Percentiles rank a stretch among this genome's conserved stretches.
Evolutionary conservation across 495 filamentous ascomycete genomes (phyloP).

Genomic region (Margaritispora aquatica): DNA sequence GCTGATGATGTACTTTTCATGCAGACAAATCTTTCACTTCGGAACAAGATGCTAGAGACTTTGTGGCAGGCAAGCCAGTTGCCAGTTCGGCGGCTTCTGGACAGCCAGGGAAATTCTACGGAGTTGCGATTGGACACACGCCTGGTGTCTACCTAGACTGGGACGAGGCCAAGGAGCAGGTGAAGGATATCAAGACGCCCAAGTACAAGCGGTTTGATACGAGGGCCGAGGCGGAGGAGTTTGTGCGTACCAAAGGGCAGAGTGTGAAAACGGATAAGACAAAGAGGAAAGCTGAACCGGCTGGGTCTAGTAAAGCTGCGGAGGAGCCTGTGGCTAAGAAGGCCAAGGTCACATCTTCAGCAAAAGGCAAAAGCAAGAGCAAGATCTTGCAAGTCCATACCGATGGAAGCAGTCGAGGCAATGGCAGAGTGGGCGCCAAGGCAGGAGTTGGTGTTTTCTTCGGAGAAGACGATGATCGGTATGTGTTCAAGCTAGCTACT

Average conservation of each 20-base stretch:
- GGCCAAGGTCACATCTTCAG: conserved; percentile 34
- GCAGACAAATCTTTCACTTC: conserved; percentile 80
- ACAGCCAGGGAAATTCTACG: conserved; percentile 60
- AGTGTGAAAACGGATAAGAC: not conserved
- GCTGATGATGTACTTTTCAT: not conserved
- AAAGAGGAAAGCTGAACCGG: conserved; percentile 30
- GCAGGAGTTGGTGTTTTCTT: conserved; percentile 91
- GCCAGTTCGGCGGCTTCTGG: conserved; percentile 1
- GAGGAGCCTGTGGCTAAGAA: conserved; percentile 50
- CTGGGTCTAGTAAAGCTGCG: conserved; percentile 37
- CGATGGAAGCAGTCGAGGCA: conserved; percentile 76
- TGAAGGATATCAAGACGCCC: conserved; percentile 68
- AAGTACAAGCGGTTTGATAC: conserved; percentile 79
- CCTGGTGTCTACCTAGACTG: conserved; percentile 90
- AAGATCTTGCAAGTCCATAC: conserved; percentile 71
- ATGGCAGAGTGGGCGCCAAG: conserved; percentile 63
- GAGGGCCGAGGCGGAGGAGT: conserved; percentile 69
- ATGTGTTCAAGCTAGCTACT: conserved; percentile 14
- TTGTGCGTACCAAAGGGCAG: conserved; percentile 47
- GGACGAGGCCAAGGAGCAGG: conserved; percentile 68
- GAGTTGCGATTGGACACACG: conserved; percentile 70
- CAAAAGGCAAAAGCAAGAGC: conserved; percentile 19
- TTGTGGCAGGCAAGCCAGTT: conserved; percentile 55
- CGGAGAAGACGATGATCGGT: conserved; percentile 66
- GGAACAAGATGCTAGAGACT: conserved; percentile 70